phyloP scores from a whole-genome alignment of 129 eudicot species.

The Flaveria brownii region DNA sequence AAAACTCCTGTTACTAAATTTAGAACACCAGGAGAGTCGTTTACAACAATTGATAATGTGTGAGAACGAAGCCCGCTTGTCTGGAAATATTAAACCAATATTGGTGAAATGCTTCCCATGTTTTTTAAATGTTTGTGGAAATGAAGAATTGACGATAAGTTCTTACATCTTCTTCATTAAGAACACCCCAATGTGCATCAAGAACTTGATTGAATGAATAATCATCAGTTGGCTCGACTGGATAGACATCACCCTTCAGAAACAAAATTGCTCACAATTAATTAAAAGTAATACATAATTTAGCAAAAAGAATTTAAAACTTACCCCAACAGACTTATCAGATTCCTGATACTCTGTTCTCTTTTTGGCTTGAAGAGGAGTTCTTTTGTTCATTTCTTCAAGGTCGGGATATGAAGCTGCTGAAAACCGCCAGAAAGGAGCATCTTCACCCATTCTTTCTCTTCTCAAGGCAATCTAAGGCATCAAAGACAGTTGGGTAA shows the following conservation, averaged over 20 bases:
- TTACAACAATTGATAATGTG: conserved; percentile 84
- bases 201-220: conserved; percentile 60
- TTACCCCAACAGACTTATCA: conserved; percentile 60
- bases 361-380: conserved; percentile 44
- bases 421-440: conserved; percentile 97
- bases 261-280: conserved; percentile 19
- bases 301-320: conserved; percentile 1
- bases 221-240: conserved; percentile 69
- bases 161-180: conserved; percentile 86
- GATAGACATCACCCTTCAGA: conserved; percentile 91
- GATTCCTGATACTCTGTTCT: conserved; percentile 38
- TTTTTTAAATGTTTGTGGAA: neutral
- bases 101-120: conserved; percentile 9
- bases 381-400: conserved; percentile 43
- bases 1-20: conserved; percentile 79
- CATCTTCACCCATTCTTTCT: conserved; percentile 93
- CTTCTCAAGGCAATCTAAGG: conserved; percentile 91
- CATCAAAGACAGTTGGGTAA: neutral
- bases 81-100: conserved; percentile 43
- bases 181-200: conserved; percentile 97
- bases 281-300: neutral
- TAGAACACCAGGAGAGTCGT: conserved; percentile 84
- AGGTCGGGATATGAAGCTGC: conserved; percentile 98
- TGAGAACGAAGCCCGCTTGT: conserved; percentile 83
- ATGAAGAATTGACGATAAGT: conserved; percentile 20